Evolutionary conservation across 148 eudicot species (phyloP).

Genomic region (Diospyros kaki): DNA sequence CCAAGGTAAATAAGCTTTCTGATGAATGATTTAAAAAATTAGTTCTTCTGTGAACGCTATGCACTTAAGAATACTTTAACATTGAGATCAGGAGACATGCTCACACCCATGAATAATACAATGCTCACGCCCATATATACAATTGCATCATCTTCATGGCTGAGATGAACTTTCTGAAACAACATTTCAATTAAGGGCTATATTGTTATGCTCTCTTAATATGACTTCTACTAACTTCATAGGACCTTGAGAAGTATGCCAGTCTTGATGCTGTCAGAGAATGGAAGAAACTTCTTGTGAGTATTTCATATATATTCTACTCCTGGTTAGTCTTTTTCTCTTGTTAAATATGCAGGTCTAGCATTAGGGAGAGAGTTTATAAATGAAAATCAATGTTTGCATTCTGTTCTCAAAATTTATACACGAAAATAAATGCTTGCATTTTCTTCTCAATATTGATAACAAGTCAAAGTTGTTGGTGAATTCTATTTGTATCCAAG

Average conservation of each 20-base stretch:
- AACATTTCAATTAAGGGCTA: background rate
- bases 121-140: background rate
- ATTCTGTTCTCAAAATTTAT: background rate
- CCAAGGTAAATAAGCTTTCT: background rate
- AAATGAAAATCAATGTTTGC: background rate
- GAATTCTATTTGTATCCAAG: background rate
- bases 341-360: background rate
- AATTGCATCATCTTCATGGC: background rate
- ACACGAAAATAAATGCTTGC: background rate
- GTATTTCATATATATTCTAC: conserved; percentile 18
- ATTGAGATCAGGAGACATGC: background rate
- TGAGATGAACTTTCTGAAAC: background rate
- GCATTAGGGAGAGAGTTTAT: background rate
- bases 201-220: conserved; percentile 1
- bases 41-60: background rate
- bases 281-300: conserved; percentile 94
- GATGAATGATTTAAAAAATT: background rate
- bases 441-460: background rate
- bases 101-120: too few species aligned
- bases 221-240: conserved; percentile 6
- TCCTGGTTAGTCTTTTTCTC: background rate
- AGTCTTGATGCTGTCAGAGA: conserved; percentile 73
- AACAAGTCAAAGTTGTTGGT: background rate
- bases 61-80: background rate
- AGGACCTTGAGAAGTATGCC: conserved; percentile 89